Evolutionary conservation across 306 rosid genomes (phyloP).

Genomic region (Spatholobus suberectus): DNA sequence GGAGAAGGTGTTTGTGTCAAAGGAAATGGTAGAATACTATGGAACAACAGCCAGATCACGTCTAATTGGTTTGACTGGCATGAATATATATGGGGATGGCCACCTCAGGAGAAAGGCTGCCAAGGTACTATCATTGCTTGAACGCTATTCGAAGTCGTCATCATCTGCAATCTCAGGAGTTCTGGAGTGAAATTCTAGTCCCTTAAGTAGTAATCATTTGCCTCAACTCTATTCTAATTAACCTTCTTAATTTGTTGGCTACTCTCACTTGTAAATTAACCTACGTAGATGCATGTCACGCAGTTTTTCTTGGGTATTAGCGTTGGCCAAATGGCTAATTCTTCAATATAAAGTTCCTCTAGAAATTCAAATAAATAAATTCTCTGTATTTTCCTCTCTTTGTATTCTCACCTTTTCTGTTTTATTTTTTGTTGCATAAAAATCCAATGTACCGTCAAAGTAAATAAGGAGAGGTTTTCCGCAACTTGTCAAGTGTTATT

Average conservation of each 20-base stretch:
- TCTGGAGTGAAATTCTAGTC: conserved; percentile 40
- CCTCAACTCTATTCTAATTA: not conserved
- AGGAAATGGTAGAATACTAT: conserved; percentile 71
- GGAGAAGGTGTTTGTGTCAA: conserved; percentile 73
- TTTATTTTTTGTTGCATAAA: not conserved
- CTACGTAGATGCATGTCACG: not conserved
- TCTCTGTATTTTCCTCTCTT: not conserved
- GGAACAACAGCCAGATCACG: conserved; percentile 60
- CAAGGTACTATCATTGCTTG: conserved; percentile 62
- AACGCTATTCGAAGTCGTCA: conserved; percentile 77
- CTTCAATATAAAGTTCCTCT: not conserved
- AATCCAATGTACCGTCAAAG: not conserved
- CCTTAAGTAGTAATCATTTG: not conserved
- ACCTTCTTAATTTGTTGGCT: not conserved
- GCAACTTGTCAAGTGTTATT: not conserved
- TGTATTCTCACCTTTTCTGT: not conserved
- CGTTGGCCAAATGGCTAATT: not conserved
- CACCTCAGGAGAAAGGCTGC: conserved; percentile 68
- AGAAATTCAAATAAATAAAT: not conserved
- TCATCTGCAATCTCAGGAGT: conserved; percentile 60
- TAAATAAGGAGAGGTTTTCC: not conserved
- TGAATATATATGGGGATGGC: conserved; percentile 57
- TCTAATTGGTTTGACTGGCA: conserved; percentile 59
- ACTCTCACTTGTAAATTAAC: conserved; percentile 29
- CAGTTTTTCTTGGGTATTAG: not conserved